Base-by-base conservation (phyloP, 2,329 filamentous ascomycete species). In the Aschersonia sp. region DNA sequence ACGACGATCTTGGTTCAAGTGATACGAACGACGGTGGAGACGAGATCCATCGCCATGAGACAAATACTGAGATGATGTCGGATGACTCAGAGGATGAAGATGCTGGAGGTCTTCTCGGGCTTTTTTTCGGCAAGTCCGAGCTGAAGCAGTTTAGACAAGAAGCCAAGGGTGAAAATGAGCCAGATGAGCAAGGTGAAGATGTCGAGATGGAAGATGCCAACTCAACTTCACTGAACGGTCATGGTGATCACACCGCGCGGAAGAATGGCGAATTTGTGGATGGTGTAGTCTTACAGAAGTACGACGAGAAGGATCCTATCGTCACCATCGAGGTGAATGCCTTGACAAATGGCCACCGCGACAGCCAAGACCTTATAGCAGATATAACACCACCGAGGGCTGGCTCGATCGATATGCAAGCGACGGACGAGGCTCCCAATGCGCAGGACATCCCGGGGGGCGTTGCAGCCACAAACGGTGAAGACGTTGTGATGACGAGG, bases 1-100 rank as follows among this genome's bases (percentile, higher is more conserved):
- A 83, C 53, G 78, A 82, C 50, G 78, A 82, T 49, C 63, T 80
- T 54, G 77, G 75, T 3, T 78, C 77, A 4, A 76, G 72, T 31
- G 76, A 81, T 43, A 67, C 69, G 58, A 63, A 54, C 46, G 68
- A 67, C 12, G 68, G 71, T 12, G 49, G 54, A 6, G 47, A 45
- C 14, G 70, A 66, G 43, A 67, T 22, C 22, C 22, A 65, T 12
- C 46, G 30, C 11, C 39, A 31, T 33, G 68, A 64, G 5, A 68
- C 68, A 42, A 11, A 42, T 7, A 42, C 9, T n/a, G 40, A 42
- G 14, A n/a, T 5, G 9, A n/a, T 4, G 62, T 64, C 31, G 61
- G 62, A 6, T 5, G 66, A 68, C 7, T 66, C 65, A 30, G 66
- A 68, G 3, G 68, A 65, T 3, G 68, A 64, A n/a, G 65, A 49